Conservation (phyloP, 2,329 filamentous ascomycete genomes). For the Triangularia setosa region DNA sequence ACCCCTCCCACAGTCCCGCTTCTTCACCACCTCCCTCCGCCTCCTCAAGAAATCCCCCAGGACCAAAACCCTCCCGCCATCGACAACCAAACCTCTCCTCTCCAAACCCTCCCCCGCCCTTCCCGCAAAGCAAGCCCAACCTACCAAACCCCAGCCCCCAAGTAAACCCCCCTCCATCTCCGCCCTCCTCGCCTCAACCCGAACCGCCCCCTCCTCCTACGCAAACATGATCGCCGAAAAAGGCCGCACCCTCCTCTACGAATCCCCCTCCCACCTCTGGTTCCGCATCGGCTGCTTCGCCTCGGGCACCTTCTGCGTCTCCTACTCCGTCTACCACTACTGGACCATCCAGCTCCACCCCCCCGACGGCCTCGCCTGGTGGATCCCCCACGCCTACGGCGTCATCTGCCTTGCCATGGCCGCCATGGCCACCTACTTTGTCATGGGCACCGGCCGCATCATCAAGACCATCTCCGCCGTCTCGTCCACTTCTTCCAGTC, state of each 20-base stretch:
- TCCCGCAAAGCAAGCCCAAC: neutral
- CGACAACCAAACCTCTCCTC: neutral
- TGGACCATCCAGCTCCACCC: slow-evolving; percentile 11
- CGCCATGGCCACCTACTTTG: slow-evolving; percentile 56
- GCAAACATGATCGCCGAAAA: slow-evolving; percentile 54
- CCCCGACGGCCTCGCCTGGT: slow-evolving; percentile 35
- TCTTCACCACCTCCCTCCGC: slow-evolving; percentile 7
- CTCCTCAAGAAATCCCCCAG: neutral
- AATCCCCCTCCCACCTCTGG: slow-evolving; percentile 59
- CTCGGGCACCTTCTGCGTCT: slow-evolving; percentile 50
- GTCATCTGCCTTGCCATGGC: slow-evolving; percentile 58
- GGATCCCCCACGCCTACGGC: slow-evolving; percentile 55
- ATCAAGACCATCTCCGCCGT: slow-evolving; percentile 56
- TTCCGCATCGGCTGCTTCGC: slow-evolving; percentile 59
- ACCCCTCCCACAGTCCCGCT: neutral
- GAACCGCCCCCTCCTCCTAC: slow-evolving; percentile 34
- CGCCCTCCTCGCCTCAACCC: slow-evolving; percentile 4
- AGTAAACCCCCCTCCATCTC: neutral
- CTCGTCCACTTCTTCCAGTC: slow-evolving; percentile 29
- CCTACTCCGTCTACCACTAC: slow-evolving; percentile 49
- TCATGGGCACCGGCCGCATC: slow-evolving; percentile 54
- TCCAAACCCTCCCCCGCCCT: neutral
- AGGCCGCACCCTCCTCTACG: slow-evolving; percentile 58
- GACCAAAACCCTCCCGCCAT: neutral
- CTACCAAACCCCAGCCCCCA: neutral